phyloP scores from a whole-genome alignment of 192 early-diverging fungal genomes.

The Funneliformis mosseae region DNA sequence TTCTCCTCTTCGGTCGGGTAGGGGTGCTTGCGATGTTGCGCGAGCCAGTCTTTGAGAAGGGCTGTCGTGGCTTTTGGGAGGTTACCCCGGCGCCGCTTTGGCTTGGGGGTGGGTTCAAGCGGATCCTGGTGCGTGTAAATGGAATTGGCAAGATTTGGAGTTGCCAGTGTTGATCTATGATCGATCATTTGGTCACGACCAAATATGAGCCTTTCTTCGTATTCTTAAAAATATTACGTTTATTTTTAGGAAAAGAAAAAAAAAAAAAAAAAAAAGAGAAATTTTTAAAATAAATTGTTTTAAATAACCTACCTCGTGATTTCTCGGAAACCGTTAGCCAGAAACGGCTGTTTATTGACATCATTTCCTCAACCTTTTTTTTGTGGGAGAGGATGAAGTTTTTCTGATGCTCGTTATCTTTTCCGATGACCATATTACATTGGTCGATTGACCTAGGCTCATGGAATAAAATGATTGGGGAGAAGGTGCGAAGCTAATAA shows the following conservation, averaged over 20 bases:
- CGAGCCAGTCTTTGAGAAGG: slow-evolving; percentile 63
- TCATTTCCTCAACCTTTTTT: too few species aligned
- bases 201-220: not conserved
- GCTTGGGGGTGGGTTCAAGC: not conserved
- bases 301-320: too few species aligned
- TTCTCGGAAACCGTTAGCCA: not conserved
- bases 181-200: not conserved
- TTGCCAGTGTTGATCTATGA: not conserved
- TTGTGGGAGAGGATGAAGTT: too few species aligned
- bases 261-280: too few species aligned
- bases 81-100: slow-evolving; percentile 54
- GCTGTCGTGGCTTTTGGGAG: slow-evolving; percentile 61
- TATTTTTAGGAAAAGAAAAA: too few species aligned
- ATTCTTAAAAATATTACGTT: too few species aligned
- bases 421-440: too few species aligned
- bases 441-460: too few species aligned
- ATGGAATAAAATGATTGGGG: slow-evolving; percentile 7
- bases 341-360: too few species aligned
- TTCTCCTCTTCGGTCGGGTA: slow-evolving; percentile 73
- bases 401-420: not conserved
- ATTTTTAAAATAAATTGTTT: too few species aligned
- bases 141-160: not conserved
- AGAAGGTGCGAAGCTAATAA: not conserved
- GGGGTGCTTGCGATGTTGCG: slow-evolving; percentile 62
- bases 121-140: not conserved